Conservation (phyloP, 495 filamentous ascomycete species). For the Aspergillus ostianus region DNA sequence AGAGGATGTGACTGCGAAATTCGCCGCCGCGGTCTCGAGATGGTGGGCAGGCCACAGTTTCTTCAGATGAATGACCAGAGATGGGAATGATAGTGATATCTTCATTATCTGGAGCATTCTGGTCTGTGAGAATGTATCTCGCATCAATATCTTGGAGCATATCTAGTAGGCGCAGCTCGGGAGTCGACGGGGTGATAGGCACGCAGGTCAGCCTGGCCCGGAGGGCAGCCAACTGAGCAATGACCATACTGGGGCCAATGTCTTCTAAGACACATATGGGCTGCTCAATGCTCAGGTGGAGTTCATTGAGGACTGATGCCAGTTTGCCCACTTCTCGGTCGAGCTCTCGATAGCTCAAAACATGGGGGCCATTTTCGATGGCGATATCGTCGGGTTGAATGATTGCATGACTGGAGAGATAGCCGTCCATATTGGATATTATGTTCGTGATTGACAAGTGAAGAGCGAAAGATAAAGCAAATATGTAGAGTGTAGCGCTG, state of each 20-base stretch:
- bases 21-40: neutral
- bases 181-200: constrained; percentile 4
- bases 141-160: constrained; percentile 3
- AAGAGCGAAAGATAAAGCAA: neutral
- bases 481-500: neutral
- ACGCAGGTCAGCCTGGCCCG: constrained; percentile 11
- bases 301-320: neutral
- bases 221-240: constrained; percentile 13
- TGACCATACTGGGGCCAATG: neutral
- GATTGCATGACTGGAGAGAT: constrained; percentile 2
- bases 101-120: neutral
- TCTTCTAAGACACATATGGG: constrained; percentile 9
- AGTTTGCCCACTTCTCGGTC: constrained; percentile 6
- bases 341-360: constrained; percentile 3
- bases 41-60: neutral
- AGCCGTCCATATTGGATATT: constrained; percentile 3
- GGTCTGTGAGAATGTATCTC: constrained; percentile 8
- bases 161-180: constrained; percentile 3
- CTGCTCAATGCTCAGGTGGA: constrained; percentile 1
- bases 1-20: constrained; percentile 14
- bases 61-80: neutral
- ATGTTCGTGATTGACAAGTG: neutral
- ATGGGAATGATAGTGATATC: constrained; percentile 1
- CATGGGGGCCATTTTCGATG: constrained; percentile 4
- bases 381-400: neutral